Percentiles rank a stretch among this genome's conserved stretches.
These are phyloP conservation scores for Leccinum angustisporum DNA, from an alignment of 1,284 basidiomycete genomes.

Conservation along the genomic window DNA sequence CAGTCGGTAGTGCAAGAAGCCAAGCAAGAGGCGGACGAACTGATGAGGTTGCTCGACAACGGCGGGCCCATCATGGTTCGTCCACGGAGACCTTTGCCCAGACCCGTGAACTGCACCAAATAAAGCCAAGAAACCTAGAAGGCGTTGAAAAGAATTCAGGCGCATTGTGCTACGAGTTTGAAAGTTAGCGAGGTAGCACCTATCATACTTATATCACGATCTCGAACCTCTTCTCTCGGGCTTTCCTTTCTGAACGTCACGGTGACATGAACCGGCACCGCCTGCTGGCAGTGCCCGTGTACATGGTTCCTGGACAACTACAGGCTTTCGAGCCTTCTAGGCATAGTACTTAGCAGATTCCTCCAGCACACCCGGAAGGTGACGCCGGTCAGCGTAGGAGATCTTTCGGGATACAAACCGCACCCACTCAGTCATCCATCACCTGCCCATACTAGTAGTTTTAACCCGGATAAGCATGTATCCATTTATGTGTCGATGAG, in stretches of 20 bases:
- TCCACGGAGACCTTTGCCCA: not conserved
- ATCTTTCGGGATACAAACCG: not conserved
- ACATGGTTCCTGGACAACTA: not conserved
- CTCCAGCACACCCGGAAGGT: too few relatives aligned
- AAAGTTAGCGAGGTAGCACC: not conserved
- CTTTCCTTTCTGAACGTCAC: not conserved
- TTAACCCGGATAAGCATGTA: not conserved
- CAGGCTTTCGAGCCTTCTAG: not conserved
- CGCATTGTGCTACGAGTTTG: not conserved
- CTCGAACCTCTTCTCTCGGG: too few relatives aligned
- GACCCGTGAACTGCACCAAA: constrained; percentile 1
- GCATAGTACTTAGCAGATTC: not conserved
- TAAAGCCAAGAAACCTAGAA: constrained; percentile 7
- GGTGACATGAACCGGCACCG: not conserved
- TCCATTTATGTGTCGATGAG: not conserved
- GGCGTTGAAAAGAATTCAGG: not conserved
- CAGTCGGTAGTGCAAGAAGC: constrained; percentile 16
- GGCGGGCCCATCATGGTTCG: constrained; percentile 12
- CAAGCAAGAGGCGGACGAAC: constrained; percentile 18
- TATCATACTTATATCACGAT: too few relatives aligned
- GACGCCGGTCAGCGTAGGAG: too few relatives aligned
- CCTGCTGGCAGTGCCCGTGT: not conserved
- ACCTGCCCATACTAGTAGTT: too few relatives aligned
- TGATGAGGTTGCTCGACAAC: constrained; percentile 18
- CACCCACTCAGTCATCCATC: not conserved